A percentile compares a stretch with the other conserved stretches of the same genome.
phyloP scores from a whole-genome alignment of 768 basidiomycete species.

The Collybia sp. region DNA sequence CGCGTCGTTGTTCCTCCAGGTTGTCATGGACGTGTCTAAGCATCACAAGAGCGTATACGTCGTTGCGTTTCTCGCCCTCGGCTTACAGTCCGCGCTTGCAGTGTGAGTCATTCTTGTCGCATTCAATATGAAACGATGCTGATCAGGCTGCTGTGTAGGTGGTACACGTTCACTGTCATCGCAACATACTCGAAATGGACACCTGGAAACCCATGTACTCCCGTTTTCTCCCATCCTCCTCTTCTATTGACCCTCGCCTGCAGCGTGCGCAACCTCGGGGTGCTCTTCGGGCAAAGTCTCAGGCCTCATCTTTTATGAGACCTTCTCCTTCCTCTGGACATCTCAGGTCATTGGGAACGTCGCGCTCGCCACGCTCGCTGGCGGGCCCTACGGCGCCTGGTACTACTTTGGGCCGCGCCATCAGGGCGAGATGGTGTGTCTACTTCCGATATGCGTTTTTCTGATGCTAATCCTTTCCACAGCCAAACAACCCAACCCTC shows the following conservation, averaged over 20 bases:
- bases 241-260: background rate
- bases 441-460: constrained; percentile 3
- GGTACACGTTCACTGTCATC: constrained; percentile 74
- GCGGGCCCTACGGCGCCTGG: constrained; percentile 75
- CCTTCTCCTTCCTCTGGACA: constrained; percentile 85
- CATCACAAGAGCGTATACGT: constrained; percentile 65
- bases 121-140: background rate
- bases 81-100: constrained; percentile 65
- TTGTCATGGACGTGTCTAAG: constrained; percentile 76
- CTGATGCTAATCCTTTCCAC: background rate
- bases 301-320: constrained; percentile 72
- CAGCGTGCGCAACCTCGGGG: constrained; percentile 41
- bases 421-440: constrained; percentile 55
- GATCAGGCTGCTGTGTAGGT: no score
- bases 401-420: constrained; percentile 81
- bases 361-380: constrained; percentile 73
- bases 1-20: constrained; percentile 72
- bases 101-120: constrained; percentile 41
- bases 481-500: constrained; percentile 70
- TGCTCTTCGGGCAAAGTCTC: constrained; percentile 76
- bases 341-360: constrained; percentile 81
- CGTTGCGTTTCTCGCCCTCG: constrained; percentile 68
- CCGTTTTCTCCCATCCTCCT: background rate
- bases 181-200: constrained; percentile 75
- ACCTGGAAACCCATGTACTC: constrained; percentile 65